Base-by-base conservation (phyloP, 2,329 filamentous ascomycete species). In the Trichoderma sp. region DNA sequence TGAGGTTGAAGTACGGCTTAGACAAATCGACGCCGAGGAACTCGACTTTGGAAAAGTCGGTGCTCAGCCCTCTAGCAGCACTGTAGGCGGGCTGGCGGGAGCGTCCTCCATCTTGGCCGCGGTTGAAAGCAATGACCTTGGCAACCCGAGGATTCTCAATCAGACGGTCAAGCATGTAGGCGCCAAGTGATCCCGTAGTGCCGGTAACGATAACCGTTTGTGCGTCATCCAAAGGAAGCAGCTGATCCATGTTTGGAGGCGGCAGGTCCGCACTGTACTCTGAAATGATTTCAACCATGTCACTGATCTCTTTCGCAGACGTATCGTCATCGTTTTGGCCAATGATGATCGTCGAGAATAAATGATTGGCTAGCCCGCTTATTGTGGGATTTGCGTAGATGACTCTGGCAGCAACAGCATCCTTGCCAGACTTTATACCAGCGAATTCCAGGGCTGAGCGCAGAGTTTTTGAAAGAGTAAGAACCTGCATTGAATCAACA, bases 141-240 rank as follows among this genome's bases (percentile, higher is more conserved):
- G 70, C 72, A 20, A 81, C 77, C 2, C 71, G 70, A 3, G 72
- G 58, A 8, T 36, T 64, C n/a, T 28, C 61, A 63, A 80, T 78
- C 11, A 83, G 32, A 79, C 78, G 73, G 28, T 82, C 78, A 8
- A 85, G 79, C 3, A 97, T 85, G 77, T 94, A 96, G 0, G 93
- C 88, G 17, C 94, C 95, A 20, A 98, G 82, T 82, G 97, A 97
- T 3, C 95, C 95, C 6, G 95, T 97, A 3, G 92, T 93, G 28
- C 95, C 95, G 1, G 94, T 97, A 11, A 97, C 83, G 79, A 97
- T 91, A 12, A 96, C 86, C 0, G 91, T 94, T 73, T 83, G 74
- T 69, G 78, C 70, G 70, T 81, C 74, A 15, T 75, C 70, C 5
- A 73, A 68, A 0, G 80, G 76, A 20, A 74, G 68, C 2, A 77